These are phyloP conservation scores for Aspergillaceae sp. DNA, from an alignment of 2,329 filamentous ascomycete genomes.

Conservation along the genomic window DNA sequence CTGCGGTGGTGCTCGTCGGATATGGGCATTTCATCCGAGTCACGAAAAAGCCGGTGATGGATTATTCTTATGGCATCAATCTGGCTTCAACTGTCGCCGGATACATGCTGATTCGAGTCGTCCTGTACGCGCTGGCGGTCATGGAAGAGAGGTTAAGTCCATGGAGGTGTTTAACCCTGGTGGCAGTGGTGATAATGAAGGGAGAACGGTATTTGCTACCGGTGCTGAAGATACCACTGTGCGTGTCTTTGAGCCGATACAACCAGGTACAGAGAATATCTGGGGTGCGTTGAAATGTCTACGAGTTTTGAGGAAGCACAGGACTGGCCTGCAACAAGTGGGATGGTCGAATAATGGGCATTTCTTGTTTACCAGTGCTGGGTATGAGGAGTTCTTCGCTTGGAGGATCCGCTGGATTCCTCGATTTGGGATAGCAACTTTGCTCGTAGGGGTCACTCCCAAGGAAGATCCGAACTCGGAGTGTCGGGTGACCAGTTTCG, in stretches of 20 bases:
- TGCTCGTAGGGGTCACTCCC: slow-evolving; percentile 44
- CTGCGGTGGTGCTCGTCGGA: slow-evolving; percentile 77
- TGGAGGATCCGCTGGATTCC: slow-evolving; percentile 60
- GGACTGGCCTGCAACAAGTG: slow-evolving; percentile 72
- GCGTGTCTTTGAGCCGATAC: slow-evolving; percentile 50
- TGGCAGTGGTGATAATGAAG: not conserved
- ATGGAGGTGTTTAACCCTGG: slow-evolving; percentile 39
- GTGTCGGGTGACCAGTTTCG: slow-evolving; percentile 73
- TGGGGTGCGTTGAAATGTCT: slow-evolving; percentile 41
- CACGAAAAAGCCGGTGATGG: slow-evolving; percentile 27
- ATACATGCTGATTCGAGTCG: slow-evolving; percentile 35
- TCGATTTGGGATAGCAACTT: slow-evolving; percentile 44
- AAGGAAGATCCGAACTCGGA: slow-evolving; percentile 50
- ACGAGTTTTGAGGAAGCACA: slow-evolving; percentile 65
- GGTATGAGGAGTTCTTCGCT: slow-evolving; percentile 79
- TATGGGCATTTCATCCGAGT: slow-evolving; percentile 52
- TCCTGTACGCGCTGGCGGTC: slow-evolving; percentile 58
- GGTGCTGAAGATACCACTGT: slow-evolving; percentile 67
- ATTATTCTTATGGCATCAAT: slow-evolving; percentile 67
- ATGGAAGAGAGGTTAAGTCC: slow-evolving; percentile 78
- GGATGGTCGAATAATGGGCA: slow-evolving; percentile 59
- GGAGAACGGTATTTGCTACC: slow-evolving; percentile 48
- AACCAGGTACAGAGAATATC: slow-evolving; percentile 4
- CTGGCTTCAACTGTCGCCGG: slow-evolving; percentile 45
- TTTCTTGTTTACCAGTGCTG: slow-evolving; percentile 77